Evolutionary conservation across 306 rosid genomes (phyloP), one percentile per base, ranked within the genome.

Genomic region (Ormosia semicastrata): DNA sequence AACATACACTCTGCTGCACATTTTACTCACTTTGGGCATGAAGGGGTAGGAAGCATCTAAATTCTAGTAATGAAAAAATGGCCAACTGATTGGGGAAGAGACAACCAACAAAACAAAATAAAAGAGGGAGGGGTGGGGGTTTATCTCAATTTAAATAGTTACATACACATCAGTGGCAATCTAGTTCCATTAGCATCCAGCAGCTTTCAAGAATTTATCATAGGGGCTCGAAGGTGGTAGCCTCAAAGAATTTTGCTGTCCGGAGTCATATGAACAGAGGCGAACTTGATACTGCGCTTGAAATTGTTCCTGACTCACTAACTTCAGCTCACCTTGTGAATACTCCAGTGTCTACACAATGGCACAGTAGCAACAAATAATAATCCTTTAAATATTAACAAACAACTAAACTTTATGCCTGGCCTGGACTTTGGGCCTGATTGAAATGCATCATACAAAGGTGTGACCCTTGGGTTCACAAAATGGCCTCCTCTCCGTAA

Each of bases 201-300:
- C 97, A 53, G 98, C 98, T 89, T 89, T 91, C 87, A 95, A 87
- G 88, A 95, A 95, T 85, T 95, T 95, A 88, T 93, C 98, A 7
- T 15, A 95, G 30, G 98, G 98, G 81, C 95, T 91, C 30, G 97
- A 91, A 76, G 98, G 97, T 44, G 98, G 98, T 46, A 95, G 83
- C 72, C 84, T 88, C 84, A 95, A 88, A 56, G 89, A 87, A 78
- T 86, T 71, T 2, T 64, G 86, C 3, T 82, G 92, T 53, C 88
- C 88, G 54, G 53, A 84, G 62, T 92, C 96, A 43, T 68, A 83
- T 1, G 92, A 83, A 82, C 90, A 85, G 18, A 70, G 79, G 30
- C 76, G 56, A 66, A 80, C 86, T 81, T 88, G 97, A 76, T 86
- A 86, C 50, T 75, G 69, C 6, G 70, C 77, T 80, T 44, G 86